These are phyloP conservation scores for Craspedostauros australis DNA, from an alignment of 108 stramenopile genomes.

Conservation along the genomic window DNA sequence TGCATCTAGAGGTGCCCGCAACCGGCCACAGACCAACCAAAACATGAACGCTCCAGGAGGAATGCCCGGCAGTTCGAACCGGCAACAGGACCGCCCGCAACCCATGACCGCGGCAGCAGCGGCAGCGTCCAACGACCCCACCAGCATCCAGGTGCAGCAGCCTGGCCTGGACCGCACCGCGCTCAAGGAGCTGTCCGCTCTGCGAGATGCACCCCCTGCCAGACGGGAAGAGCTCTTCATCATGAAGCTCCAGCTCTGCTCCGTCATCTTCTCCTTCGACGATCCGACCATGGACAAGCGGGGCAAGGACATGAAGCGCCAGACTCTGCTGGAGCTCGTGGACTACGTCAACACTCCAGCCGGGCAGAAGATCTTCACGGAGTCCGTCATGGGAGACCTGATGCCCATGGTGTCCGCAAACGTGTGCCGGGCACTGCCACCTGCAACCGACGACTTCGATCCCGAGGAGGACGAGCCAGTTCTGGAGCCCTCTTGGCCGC, in stretches of 20 bases:
- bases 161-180: slow-evolving; percentile 34
- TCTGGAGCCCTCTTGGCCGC: slow-evolving; percentile 97
- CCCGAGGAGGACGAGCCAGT: slow-evolving; percentile 99
- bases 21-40: too few species aligned
- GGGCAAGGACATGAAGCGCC: slow-evolving; percentile 94
- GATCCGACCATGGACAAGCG: slow-evolving; percentile 81
- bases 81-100: too few species aligned
- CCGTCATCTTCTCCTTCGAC: slow-evolving; percentile 82
- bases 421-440: slow-evolving; percentile 95
- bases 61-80: too few species aligned
- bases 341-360: slow-evolving; percentile 97
- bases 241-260: slow-evolving; percentile 79
- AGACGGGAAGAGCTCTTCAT: slow-evolving; percentile 86
- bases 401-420: slow-evolving; percentile 92
- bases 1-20: too few species aligned
- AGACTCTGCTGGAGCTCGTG: slow-evolving; percentile 95
- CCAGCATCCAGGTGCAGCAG: slow-evolving; percentile 20
- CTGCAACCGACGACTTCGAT: slow-evolving; percentile 97
- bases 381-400: slow-evolving; percentile 87
- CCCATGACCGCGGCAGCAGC: too few species aligned
- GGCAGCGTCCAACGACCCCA: too few species aligned
- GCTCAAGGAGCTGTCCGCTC: slow-evolving; percentile 67
- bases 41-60: too few species aligned
- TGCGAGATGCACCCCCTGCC: slow-evolving; percentile 75
- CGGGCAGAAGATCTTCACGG: slow-evolving; percentile 98